Base-by-base conservation (phyloP, 345 rosid species). In the Clausena lansium region DNA sequence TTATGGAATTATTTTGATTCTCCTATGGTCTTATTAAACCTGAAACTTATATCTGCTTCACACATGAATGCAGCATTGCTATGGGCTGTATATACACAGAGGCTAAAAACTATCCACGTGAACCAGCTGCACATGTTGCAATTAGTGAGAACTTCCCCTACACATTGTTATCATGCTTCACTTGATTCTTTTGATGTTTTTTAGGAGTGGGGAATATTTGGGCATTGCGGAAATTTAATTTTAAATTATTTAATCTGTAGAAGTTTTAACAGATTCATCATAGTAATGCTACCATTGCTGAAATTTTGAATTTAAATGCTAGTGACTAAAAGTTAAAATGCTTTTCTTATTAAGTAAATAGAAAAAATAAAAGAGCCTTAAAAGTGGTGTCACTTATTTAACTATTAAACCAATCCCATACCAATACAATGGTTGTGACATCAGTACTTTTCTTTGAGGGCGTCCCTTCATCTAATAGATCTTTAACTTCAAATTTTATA, bases 121-220 rank as follows among this genome's bases (percentile, higher is more conserved):
- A 96, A 88, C 93, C 98, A 74, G 99, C 99, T 79, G 98, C 98
- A 25, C 99, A 96, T 84, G 98, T 96, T 41, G 95, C 99, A 82
- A 92, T 96, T 83, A 90, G 99, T 96, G 84, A 92, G 98, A 77
- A 81, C 68, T 69, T 72, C 38, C 69, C 78, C 71, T 78, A 27
- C 70, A 14, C 47, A 0, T 32, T 65, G 27, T 64, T 66, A 25
- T 52, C 24, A 15, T 58, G 58, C 58, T 74, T 79, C 30, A 61
- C 54, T 77, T 70, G 32, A 68, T 72, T 69, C 20, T 68, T n/a
- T 59, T 47, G 24, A 61, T 52, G 28, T 79, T 57, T 28, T 6
- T 4, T 38, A 71, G 9, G 13, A 10, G 7, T 35, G 2, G 7
- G 36, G 39, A n/a, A 55, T 30, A 28, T 27, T 39, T 28, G 36